Percentiles rank a stretch among this genome's conserved stretches.
Evolutionary conservation across 495 filamentous ascomycete genomes (phyloP).

Genomic region (Aspergillus sclerotiicarbonarius): DNA sequence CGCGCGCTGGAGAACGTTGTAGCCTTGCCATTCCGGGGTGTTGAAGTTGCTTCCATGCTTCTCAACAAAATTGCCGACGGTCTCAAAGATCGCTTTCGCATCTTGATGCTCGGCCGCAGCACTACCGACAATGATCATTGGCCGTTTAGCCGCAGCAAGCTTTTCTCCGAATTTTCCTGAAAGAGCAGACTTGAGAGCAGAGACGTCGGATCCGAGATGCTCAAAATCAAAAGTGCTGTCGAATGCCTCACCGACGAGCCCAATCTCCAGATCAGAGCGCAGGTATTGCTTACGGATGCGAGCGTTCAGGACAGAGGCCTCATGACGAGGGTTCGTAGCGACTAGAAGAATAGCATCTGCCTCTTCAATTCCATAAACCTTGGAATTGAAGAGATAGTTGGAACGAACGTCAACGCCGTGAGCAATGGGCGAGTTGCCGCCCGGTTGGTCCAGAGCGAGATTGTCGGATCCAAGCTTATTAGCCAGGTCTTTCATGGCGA

Average conservation of each 20-base stretch:
- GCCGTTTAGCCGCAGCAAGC: slow-evolving; percentile 79
- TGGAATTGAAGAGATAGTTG: slow-evolving; percentile 95
- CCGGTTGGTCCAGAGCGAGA: slow-evolving; percentile 85
- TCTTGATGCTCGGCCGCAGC: slow-evolving; percentile 85
- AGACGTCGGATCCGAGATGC: slow-evolving; percentile 75
- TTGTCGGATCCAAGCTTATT: slow-evolving; percentile 97
- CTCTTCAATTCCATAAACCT: slow-evolving; percentile 87
- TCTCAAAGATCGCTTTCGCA: slow-evolving; percentile 88
- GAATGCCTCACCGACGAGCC: slow-evolving; percentile 86
- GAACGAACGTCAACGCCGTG: slow-evolving; percentile 93
- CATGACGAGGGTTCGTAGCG: slow-evolving; percentile 90
- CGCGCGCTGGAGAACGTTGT: slow-evolving; percentile 90
- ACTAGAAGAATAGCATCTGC: slow-evolving; percentile 89
- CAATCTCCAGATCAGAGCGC: slow-evolving; percentile 89
- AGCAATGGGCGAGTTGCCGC: slow-evolving; percentile 76
- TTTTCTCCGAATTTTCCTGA: slow-evolving; percentile 88
- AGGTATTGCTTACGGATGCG: slow-evolving; percentile 98
- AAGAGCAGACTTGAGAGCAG: slow-evolving; percentile 77
- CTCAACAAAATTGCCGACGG: slow-evolving; percentile 83
- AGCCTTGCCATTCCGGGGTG: slow-evolving; percentile 92
- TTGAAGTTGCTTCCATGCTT: slow-evolving; percentile 86
- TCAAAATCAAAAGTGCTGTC: slow-evolving; percentile 91
- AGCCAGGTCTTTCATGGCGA: slow-evolving; percentile 93
- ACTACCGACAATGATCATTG: slow-evolving; percentile 94
- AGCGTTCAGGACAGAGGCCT: slow-evolving; percentile 92